A percentile compares a stretch with the other conserved stretches of the same genome.
Conservation (phyloP, 2,329 filamentous ascomycete genomes). For the Diaporthe citrichinensis region DNA sequence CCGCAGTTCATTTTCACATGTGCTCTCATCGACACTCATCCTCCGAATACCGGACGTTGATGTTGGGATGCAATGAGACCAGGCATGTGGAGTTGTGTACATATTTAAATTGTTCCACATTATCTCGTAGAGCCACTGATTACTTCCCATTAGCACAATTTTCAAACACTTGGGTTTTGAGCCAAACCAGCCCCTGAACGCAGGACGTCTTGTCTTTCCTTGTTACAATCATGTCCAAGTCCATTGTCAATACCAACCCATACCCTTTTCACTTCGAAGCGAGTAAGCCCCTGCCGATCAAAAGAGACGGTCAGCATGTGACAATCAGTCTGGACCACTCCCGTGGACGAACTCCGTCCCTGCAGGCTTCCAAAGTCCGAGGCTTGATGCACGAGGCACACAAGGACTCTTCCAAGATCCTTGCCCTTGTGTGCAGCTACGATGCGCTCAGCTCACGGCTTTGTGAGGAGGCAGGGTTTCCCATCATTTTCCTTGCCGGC, state of each 20-base stretch:
- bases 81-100: no score
- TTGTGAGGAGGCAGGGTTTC: conserved; percentile 9
- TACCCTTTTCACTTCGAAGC: conserved; percentile 11
- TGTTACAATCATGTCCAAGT: background rate
- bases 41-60: conserved; percentile 1
- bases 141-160: background rate
- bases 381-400: background rate
- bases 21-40: background rate
- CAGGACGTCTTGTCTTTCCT: accelerated
- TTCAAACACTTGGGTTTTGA: background rate
- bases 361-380: background rate
- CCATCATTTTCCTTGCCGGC: background rate
- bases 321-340: background rate
- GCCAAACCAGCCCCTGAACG: background rate
- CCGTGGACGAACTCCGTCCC: background rate
- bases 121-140: background rate
- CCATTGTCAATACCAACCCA: conserved; percentile 3
- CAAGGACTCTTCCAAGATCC: conserved; percentile 1
- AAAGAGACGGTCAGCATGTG: conserved; percentile 10
- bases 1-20: no score
- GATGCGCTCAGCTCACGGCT: conserved; percentile 1
- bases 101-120: background rate
- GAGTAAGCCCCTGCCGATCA: background rate
- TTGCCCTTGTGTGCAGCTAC: conserved; percentile 9
- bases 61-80: background rate